Evolutionary conservation across 306 rosid species (phyloP), one percentile per base, ranked within the genome.

Genomic region (Vachellia pachyceras): DNA sequence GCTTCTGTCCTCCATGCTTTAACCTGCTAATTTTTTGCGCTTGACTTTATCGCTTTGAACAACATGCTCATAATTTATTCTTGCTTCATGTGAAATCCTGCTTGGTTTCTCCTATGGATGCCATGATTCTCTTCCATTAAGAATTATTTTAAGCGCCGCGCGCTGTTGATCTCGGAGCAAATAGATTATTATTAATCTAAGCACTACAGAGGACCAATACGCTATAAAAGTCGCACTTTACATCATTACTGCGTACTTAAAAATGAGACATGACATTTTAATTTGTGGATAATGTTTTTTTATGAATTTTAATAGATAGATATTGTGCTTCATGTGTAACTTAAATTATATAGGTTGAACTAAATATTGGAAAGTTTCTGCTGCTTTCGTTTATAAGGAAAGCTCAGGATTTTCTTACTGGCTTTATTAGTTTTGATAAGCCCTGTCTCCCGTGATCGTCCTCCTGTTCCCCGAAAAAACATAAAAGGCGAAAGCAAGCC

Each of bases 21-120:
- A 52, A 54, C 67, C 17, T 76, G 11, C 46, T 52, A 67, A 73
- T 61, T 39, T 84, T 46, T 6, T 67, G 73, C 5, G 22, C 79
- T 55, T 83, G 66, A 3, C 5, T 46, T 20, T 64, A 70, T 69
- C 52, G 22, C 47, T 23, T 9, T 15, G 10, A 20, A 23, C 74
- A n/a, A 5, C 10, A 12, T 10, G 29, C 18, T 40, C 18, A 41
- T 22, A 10, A 20, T 12, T 42, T 69, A 12, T 3, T 69, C 22
- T 22, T 5, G 55, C 74, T 42, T 69, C 11, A 11, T 44, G 55
- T 69, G 52, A 39, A 52, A n/a, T 69, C 42, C 7, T 10, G 5
- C 20, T 68, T 39, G 35, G 33, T 39, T 39, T 40, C 49, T 67
- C 33, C 11, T 39, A 37, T 40, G 4, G 12, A 36, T 67, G 35